Conservation (phyloP, 306 rosid species). For the Quillaja saponaria region DNA sequence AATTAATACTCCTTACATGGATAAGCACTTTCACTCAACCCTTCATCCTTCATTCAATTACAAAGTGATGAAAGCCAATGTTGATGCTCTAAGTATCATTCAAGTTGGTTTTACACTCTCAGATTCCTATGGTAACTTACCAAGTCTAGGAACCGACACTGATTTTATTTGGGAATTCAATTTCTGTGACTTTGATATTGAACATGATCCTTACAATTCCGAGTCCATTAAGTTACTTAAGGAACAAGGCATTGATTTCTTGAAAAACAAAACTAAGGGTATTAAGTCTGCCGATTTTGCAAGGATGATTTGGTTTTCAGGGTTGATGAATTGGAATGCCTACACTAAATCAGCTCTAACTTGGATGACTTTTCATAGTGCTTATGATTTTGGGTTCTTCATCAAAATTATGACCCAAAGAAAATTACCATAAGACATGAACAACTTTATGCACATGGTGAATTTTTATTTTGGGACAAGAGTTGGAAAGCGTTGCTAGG, state of each 20-base stretch:
- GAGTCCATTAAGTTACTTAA: conserved; percentile 9
- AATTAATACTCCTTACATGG: background rate
- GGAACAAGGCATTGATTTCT: conserved; percentile 21
- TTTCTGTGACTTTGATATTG: conserved; percentile 6
- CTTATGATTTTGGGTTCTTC: conserved; percentile 16
- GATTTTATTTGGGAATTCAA: conserved; percentile 11
- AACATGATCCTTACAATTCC: background rate
- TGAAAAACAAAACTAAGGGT: conserved; percentile 1
- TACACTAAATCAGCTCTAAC: background rate
- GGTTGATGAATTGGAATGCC: background rate
- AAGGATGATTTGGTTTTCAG: background rate
- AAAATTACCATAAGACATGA: background rate
- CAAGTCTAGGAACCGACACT: conserved; percentile 2
- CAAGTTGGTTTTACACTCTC: conserved; percentile 18
- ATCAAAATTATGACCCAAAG: background rate
- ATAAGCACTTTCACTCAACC: background rate
- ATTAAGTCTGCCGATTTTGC: conserved; percentile 1
- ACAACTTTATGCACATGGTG: background rate
- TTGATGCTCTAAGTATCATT: background rate
- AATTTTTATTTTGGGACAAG: background rate
- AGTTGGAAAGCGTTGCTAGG: conserved; percentile 4
- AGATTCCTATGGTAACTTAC: conserved; percentile 1
- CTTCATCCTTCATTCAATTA: background rate
- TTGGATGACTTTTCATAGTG: conserved; percentile 19
- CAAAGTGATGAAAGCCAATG: background rate